These are phyloP conservation scores for Coemansia umbellata DNA, from an alignment of 192 early-diverging fungal species.

Conservation along the genomic window DNA sequence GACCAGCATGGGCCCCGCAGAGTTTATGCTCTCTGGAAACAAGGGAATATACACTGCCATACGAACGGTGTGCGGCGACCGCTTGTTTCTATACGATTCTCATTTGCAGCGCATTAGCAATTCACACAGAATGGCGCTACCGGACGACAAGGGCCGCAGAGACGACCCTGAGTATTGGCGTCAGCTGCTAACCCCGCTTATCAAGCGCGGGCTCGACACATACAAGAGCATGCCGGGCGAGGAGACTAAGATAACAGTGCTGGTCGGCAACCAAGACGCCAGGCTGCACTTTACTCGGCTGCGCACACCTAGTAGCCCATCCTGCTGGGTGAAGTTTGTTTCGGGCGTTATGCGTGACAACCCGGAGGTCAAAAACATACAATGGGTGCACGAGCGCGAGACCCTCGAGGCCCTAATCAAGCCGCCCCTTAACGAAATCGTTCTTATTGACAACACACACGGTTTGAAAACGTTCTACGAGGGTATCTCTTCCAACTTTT, in stretches of 20 bases:
- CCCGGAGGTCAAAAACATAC: conserved; percentile 36
- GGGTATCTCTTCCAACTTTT: conserved; percentile 48
- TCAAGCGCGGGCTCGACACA: conserved; percentile 18
- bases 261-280: conserved; percentile 16
- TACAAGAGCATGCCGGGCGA: background rate
- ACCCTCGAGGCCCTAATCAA: conserved; percentile 23
- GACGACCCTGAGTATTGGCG: conserved; percentile 26
- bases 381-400: conserved; percentile 50
- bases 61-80: conserved; percentile 33
- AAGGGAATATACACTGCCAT: conserved; percentile 39
- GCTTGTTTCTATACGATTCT: conserved; percentile 37
- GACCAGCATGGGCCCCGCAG: conserved; percentile 18
- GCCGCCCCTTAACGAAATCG: conserved; percentile 35
- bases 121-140: conserved; percentile 22
- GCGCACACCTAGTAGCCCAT: background rate
- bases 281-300: conserved; percentile 24
- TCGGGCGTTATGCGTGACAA: conserved; percentile 17
- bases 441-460: conserved; percentile 17
- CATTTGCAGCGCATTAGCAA: conserved; percentile 42
- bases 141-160: background rate
- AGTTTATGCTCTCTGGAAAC: conserved; percentile 43
- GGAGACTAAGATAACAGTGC: conserved; percentile 36
- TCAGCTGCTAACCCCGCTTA: conserved; percentile 18
- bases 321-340: conserved; percentile 30
- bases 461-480: conserved; percentile 26